These are phyloP conservation scores for Fusarium clavum DNA, from an alignment of 2,329 filamentous ascomycete genomes.

Conservation along the genomic window DNA sequence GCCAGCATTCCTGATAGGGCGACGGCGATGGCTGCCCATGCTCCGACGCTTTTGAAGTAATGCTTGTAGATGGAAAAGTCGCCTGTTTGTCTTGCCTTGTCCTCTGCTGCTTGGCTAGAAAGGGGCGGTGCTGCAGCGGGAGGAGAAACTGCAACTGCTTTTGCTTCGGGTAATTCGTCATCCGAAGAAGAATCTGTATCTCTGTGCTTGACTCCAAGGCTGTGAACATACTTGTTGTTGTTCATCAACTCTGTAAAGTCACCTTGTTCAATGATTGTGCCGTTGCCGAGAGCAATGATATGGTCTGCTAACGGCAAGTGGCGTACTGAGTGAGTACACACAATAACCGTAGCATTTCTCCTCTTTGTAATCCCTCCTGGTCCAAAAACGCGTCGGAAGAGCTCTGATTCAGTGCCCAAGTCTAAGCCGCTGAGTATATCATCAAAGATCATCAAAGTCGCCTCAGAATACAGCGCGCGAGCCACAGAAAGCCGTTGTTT, in stretches of 20 bases:
- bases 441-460: constrained; percentile 58
- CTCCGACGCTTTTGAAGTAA: constrained; percentile 49
- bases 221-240: constrained; percentile 54
- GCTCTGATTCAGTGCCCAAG: constrained; percentile 55
- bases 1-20: constrained; percentile 37
- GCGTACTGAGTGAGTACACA: constrained; percentile 52
- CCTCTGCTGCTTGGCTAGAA: constrained; percentile 17
- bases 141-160: background rate
- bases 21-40: constrained; percentile 31
- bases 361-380: constrained; percentile 54
- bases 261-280: constrained; percentile 58
- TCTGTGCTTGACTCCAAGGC: constrained; percentile 50
- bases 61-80: constrained; percentile 52
- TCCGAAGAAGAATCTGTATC: constrained; percentile 3
- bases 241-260: constrained; percentile 43
- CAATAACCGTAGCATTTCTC: constrained; percentile 55
- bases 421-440: constrained; percentile 60
- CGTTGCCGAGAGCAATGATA: constrained; percentile 59
- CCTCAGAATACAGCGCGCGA: constrained; percentile 57
- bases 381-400: constrained; percentile 59
- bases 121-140: background rate
- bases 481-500: constrained; percentile 55
- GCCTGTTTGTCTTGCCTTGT: constrained; percentile 47
- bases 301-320: constrained; percentile 56
- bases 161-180: background rate